Conservation (phyloP, 129 eudicot genomes). For the Pittosporum tobira region DNA sequence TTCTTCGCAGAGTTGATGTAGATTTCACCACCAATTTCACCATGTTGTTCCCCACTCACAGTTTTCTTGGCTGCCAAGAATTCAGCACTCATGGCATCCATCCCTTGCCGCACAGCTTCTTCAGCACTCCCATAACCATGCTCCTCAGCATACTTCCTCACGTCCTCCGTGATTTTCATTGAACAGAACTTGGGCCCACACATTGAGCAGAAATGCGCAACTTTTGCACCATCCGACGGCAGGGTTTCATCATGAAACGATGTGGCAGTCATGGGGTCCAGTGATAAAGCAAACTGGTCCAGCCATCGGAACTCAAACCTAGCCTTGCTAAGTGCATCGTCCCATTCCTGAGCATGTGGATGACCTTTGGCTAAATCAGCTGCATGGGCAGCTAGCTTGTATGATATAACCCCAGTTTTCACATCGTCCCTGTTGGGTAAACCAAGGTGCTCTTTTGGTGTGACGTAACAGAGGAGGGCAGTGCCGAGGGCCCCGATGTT, state of each 20-base stretch:
- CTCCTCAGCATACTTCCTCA: constrained; percentile 94
- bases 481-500: constrained; percentile 98
- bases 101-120: constrained; percentile 81
- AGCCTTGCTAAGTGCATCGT: constrained; percentile 94
- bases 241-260: constrained; percentile 92
- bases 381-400: constrained; percentile 96
- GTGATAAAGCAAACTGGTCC: constrained; percentile 91
- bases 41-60: constrained; percentile 96
- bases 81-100: constrained; percentile 99
- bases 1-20: constrained; percentile 53
- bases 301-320: constrained; percentile 95
- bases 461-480: constrained; percentile 90
- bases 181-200: constrained; percentile 99
- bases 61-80: constrained; percentile 92
- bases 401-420: constrained; percentile 84
- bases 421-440: constrained; percentile 92
- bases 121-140: constrained; percentile 97
- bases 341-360: constrained; percentile 96
- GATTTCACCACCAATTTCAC: constrained; percentile 94
- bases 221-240: constrained; percentile 95
- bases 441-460: constrained; percentile 97
- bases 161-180: constrained; percentile 97
- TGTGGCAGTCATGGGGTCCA: constrained; percentile 95
- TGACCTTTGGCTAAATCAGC: constrained; percentile 91
- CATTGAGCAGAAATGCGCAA: constrained; percentile 99